Evolutionary conservation across 352 stramenopile species (phyloP), one percentile per base, ranked within the genome.

Genomic region (Phytophthora pini): DNA sequence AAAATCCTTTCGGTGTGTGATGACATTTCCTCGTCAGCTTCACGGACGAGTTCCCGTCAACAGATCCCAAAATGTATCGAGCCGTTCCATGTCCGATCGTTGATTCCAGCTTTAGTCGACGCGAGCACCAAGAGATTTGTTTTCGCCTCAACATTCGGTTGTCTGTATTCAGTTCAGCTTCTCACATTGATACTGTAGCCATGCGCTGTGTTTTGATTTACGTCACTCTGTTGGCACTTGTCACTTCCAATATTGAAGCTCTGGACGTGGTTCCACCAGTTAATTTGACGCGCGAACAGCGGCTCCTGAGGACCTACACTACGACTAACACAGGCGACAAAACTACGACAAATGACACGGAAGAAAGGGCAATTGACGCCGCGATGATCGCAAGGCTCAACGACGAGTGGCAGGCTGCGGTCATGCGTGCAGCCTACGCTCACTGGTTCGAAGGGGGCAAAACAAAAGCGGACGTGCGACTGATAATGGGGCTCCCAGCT

Each of bases 371-470:
- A 15, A 32, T 54, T 1, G 12, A 50, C 17, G 7, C 12, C 5
- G 48, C 45, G 1, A 36, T 13, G n/a, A 9, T 48, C 1, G 53
- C 43, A 6, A 31, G 51, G 27, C 22, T 56, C 36, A 24, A 50
- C 2, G 46, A 40, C 13, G 31, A 52, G 4, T 36, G 41, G 47
- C 20, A 69, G 11, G 54, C 13, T 20, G 45, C 56, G 8, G 31
- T 49, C 11, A 38, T 59, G 39, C 39, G 40, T 3, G 2, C 43
- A 8, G 47, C 52, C 24, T 70, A 49, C n/a, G 12, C 43, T n/a
- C 39, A 60, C 32, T 70, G 61, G 61, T 70, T 65, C 27, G 29
- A 46, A 11, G 61, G 54, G 6, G 55, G 55, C 20, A 59, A 54
- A 32, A 70, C 54, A 11, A 20, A 32, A 9, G 61, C 39, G 17